Conservation (phyloP, 2,329 filamentous ascomycete genomes). For the Talaromyces sp. region DNA sequence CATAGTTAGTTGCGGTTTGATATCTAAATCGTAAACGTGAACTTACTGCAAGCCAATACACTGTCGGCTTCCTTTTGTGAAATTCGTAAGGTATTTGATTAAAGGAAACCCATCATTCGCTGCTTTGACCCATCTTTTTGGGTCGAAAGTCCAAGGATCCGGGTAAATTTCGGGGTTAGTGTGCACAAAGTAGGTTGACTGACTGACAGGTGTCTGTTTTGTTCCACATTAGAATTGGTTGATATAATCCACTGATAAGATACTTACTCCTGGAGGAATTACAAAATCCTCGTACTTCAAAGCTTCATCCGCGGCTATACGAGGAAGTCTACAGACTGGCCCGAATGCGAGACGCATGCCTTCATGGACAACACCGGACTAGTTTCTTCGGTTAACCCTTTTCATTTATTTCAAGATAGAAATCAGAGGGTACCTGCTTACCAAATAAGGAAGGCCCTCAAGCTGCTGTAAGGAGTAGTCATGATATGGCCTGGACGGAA, state of each 20-base stretch:
- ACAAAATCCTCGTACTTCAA: background rate
- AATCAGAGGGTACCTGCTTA: too few relatives aligned
- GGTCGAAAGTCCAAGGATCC: conserved; percentile 17
- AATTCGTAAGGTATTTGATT: background rate
- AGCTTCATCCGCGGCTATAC: background rate
- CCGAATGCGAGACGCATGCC: conserved; percentile 1
- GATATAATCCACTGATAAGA: background rate
- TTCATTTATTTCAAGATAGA: too few relatives aligned
- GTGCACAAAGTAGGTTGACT: conserved; percentile 19
- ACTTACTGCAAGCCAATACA: background rate
- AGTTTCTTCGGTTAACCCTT: background rate
- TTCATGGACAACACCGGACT: background rate
- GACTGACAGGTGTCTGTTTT: background rate
- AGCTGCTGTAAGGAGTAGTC: background rate
- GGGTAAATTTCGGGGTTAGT: conserved; percentile 22
- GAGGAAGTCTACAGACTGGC: background rate
- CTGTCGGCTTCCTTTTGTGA: background rate
- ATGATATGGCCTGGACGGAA: background rate
- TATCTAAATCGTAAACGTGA: background rate
- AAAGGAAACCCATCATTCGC: background rate
- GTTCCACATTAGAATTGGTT: background rate
- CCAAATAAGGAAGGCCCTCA: conserved; percentile 2
- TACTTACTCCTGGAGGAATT: conserved; percentile 3
- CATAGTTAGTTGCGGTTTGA: background rate
- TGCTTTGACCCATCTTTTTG: conserved; percentile 21